phyloP scores from a whole-genome alignment of 371 early-diverging fungal genomes.

The Catenaria anguillulae region DNA sequence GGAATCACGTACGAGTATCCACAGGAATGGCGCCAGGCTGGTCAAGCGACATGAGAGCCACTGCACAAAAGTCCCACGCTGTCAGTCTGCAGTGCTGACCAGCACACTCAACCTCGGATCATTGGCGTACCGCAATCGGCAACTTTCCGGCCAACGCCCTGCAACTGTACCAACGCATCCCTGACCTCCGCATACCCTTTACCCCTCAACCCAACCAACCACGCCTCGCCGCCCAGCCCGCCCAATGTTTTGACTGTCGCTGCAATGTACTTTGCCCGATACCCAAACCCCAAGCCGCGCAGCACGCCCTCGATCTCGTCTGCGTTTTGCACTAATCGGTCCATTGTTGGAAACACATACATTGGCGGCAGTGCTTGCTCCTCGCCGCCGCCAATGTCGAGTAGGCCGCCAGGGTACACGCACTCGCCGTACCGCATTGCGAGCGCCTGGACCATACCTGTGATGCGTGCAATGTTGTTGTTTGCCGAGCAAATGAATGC shows the following conservation, averaged over 20 bases:
- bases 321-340: slow-evolving; percentile 16
- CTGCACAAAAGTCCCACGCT: too few relatives aligned
- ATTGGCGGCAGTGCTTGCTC: slow-evolving; percentile 42
- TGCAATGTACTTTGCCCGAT: slow-evolving; percentile 79
- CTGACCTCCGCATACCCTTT: slow-evolving; percentile 41
- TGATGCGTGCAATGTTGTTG: slow-evolving; percentile 89
- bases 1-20: slow-evolving; percentile 49
- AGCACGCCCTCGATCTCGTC: slow-evolving; percentile 44
- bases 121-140: slow-evolving; percentile 73
- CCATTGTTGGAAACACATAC: slow-evolving; percentile 45
- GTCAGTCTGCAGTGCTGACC: too few relatives aligned
- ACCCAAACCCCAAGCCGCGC: slow-evolving; percentile 75
- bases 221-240: slow-evolving; percentile 24
- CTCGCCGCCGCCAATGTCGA: slow-evolving; percentile 23
- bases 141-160: slow-evolving; percentile 88
- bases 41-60: slow-evolving; percentile 68
- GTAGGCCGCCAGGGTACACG: not conserved
- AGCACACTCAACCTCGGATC: too few relatives aligned
- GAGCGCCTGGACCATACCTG: slow-evolving; percentile 53
- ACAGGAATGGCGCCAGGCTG: slow-evolving; percentile 74
- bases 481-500: slow-evolving; percentile 91
- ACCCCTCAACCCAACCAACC: slow-evolving; percentile 43
- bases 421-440: not conserved
- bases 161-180: slow-evolving; percentile 40
- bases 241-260: slow-evolving; percentile 40